Conservation (phyloP, 2,329 filamentous ascomycete species). For the Diplocarpon mali region DNA sequence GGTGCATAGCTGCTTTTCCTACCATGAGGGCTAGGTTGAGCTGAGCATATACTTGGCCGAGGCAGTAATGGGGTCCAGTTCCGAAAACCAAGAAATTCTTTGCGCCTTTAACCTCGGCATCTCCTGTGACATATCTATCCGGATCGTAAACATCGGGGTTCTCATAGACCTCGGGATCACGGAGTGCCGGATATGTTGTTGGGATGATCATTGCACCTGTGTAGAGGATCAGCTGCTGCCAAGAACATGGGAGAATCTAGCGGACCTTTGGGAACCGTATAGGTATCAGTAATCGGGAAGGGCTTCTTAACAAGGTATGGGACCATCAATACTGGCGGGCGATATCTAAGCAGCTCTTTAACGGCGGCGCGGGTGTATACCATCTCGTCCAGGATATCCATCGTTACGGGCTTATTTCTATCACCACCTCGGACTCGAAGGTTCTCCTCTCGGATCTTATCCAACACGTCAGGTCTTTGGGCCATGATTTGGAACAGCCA, state of each 20-base stretch:
- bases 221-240: conserved; percentile 4
- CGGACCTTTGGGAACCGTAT: conserved; percentile 82
- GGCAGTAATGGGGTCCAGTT: conserved; percentile 89
- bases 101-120: conserved; percentile 64
- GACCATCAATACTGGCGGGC: conserved; percentile 93
- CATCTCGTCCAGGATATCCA: conserved; percentile 84
- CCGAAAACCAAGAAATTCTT: conserved; percentile 98
- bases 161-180: conserved; percentile 85
- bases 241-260: conserved; percentile 1
- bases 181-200: conserved; percentile 79
- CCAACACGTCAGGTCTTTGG: conserved; percentile 83
- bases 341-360: conserved; percentile 83
- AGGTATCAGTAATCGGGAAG: conserved; percentile 78
- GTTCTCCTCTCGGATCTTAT: conserved; percentile 88
- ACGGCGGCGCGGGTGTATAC: conserved; percentile 86
- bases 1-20: conserved; percentile 74
- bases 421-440: conserved; percentile 65
- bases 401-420: conserved; percentile 54
- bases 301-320: conserved; percentile 91
- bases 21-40: conserved; percentile 82
- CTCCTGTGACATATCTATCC: conserved; percentile 81
- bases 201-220: conserved; percentile 85
- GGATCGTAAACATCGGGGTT: conserved; percentile 84
- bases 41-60: conserved; percentile 86
- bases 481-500: conserved; percentile 95